Evolutionary conservation across 2,329 filamentous ascomycete species (phyloP).

Genomic region (Bipolaris victoriae): DNA sequence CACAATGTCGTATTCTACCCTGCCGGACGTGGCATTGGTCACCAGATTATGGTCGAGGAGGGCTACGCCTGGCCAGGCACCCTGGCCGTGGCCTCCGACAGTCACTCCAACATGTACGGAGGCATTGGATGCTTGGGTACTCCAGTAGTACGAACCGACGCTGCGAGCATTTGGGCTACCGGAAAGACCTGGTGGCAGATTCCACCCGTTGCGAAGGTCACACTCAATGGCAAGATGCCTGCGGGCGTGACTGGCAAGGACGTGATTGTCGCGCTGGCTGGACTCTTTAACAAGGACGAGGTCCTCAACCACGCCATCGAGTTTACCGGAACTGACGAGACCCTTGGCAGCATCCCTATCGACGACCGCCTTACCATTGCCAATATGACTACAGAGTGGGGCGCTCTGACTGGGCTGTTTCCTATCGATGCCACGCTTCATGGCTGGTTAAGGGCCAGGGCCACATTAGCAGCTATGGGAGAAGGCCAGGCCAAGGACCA

Average conservation of each 20-base stretch:
- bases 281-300: conserved; percentile 83
- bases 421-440: conserved; percentile 77
- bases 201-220: conserved; percentile 82
- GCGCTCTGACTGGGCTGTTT: conserved; percentile 75
- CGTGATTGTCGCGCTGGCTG: conserved; percentile 87
- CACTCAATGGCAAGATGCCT: conserved; percentile 75
- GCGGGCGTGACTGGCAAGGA: conserved; percentile 89
- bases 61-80: conserved; percentile 86
- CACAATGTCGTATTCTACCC: conserved; percentile 81
- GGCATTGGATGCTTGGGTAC: conserved; percentile 79
- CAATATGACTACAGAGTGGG: conserved; percentile 87
- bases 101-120: conserved; percentile 83
- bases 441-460: conserved; percentile 77
- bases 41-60: conserved; percentile 91
- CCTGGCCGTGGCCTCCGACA: conserved; percentile 77
- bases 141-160: conserved; percentile 85
- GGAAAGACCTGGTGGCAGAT: conserved; percentile 87
- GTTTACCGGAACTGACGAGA: conserved; percentile 81
- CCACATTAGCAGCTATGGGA: conserved; percentile 71
- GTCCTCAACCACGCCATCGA: conserved; percentile 92
- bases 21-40: conserved; percentile 81
- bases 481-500: conserved; percentile 55
- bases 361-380: conserved; percentile 75
- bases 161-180: conserved; percentile 84
- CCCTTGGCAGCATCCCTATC: conserved; percentile 72